Evolutionary conservation across 2,329 filamentous ascomycete genomes (phyloP).

Genomic region (Pseudogymnoascus sp.): DNA sequence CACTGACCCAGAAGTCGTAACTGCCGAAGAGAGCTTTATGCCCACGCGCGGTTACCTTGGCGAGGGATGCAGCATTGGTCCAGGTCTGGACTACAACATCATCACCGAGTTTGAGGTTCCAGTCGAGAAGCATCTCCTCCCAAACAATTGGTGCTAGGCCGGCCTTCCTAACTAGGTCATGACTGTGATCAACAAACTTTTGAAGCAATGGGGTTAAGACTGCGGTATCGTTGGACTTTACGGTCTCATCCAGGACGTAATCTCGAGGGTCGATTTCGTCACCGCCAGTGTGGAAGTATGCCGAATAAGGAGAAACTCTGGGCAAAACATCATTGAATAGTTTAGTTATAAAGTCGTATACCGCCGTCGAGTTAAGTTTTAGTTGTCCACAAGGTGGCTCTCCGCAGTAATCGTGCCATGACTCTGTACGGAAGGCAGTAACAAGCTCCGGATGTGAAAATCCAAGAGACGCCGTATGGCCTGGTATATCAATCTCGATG

Average conservation of each 20-base stretch:
- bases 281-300: slow-evolving; percentile 79
- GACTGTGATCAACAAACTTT: slow-evolving; percentile 64
- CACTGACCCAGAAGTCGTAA: slow-evolving; percentile 67
- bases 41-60: slow-evolving; percentile 52
- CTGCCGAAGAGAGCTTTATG: slow-evolving; percentile 68
- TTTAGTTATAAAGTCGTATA: slow-evolving; percentile 63
- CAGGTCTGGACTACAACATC: slow-evolving; percentile 76
- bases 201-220: slow-evolving; percentile 72
- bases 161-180: slow-evolving; percentile 54
- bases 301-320: slow-evolving; percentile 58
- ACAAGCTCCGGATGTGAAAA: slow-evolving; percentile 65
- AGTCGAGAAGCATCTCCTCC: slow-evolving; percentile 78
- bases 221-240: slow-evolving; percentile 55
- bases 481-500: slow-evolving; percentile 75
- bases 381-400: slow-evolving; percentile 63
- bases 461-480: slow-evolving; percentile 64
- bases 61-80: slow-evolving; percentile 58
- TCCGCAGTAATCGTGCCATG: slow-evolving; percentile 53
- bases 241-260: slow-evolving; percentile 65
- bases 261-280: slow-evolving; percentile 78
- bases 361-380: slow-evolving; percentile 65
- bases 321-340: slow-evolving; percentile 73
- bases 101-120: slow-evolving; percentile 65
- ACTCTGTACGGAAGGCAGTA: slow-evolving; percentile 51
- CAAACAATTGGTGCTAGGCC: slow-evolving; percentile 72